phyloP scores from a whole-genome alignment of 2,329 filamentous ascomycete genomes.

The Fusarium foetens region DNA sequence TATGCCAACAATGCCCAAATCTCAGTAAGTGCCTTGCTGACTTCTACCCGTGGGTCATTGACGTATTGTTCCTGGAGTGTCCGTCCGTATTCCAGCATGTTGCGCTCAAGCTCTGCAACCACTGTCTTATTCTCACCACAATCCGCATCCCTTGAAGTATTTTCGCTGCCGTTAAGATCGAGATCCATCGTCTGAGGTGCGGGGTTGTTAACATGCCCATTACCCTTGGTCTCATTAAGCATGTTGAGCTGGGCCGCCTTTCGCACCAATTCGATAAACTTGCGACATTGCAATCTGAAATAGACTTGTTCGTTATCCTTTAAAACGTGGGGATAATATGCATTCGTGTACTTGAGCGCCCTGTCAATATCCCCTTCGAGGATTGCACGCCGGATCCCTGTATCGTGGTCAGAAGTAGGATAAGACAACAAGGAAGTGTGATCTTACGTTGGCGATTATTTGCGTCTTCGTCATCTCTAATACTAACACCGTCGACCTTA shows the following conservation, averaged over 20 bases:
- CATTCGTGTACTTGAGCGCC: slow-evolving; percentile 82
- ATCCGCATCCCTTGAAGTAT: slow-evolving; percentile 59
- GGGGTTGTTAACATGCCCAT: slow-evolving; percentile 53
- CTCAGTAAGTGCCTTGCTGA: slow-evolving; percentile 79
- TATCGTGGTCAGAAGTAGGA: slow-evolving; percentile 24
- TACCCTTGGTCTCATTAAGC: slow-evolving; percentile 56
- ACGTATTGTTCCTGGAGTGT: slow-evolving; percentile 81
- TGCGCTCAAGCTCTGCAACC: slow-evolving; percentile 65
- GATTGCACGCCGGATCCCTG: slow-evolving; percentile 87
- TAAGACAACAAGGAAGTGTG: background rate
- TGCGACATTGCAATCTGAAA: slow-evolving; percentile 87
- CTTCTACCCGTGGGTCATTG: slow-evolving; percentile 74
- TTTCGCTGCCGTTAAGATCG: slow-evolving; percentile 60
- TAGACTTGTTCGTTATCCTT: slow-evolving; percentile 83
- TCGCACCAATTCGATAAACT: slow-evolving; percentile 95
- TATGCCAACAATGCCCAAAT: slow-evolving; percentile 93
- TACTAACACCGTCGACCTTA: slow-evolving; percentile 68
- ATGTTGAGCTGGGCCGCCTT: slow-evolving; percentile 73
- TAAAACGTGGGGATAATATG: slow-evolving; percentile 83
- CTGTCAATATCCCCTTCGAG: slow-evolving; percentile 92
- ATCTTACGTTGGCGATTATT: slow-evolving; percentile 82
- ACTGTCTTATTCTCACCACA: slow-evolving; percentile 51
- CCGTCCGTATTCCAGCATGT: slow-evolving; percentile 83
- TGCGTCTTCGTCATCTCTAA: slow-evolving; percentile 86
- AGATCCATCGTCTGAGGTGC: slow-evolving; percentile 65